A percentile compares a stretch with the other conserved stretches of the same genome.
Evolutionary conservation across 352 stramenopile genomes (phyloP).

Genomic region (Thraustotheca clavata): DNA sequence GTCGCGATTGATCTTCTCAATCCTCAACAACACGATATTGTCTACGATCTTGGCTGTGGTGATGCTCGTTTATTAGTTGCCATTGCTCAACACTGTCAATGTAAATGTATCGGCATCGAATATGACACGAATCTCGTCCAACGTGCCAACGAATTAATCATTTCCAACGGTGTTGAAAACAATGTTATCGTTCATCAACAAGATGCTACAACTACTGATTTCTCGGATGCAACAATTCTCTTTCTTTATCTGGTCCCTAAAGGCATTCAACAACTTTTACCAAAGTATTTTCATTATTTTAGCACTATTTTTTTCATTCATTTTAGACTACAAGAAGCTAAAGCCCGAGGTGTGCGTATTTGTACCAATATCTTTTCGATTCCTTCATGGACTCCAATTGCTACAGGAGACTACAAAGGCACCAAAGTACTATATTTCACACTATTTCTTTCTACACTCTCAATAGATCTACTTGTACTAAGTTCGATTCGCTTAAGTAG

Average conservation of each 20-base stretch:
- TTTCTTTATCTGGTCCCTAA: conserved; percentile 79
- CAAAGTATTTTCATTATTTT: conserved; percentile 35
- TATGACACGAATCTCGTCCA: conserved; percentile 55
- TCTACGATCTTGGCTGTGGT: conserved; percentile 74
- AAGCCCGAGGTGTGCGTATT: conserved; percentile 46
- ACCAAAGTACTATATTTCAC: conserved; percentile 46
- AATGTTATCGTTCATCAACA: conserved; percentile 51
- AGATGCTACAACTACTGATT: conserved; percentile 50
- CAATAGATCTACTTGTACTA: conserved; percentile 20
- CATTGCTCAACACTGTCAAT: conserved; percentile 25
- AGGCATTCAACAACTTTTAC: conserved; percentile 61
- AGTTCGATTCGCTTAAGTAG: too few species aligned
- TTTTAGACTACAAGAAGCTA: conserved; percentile 60
- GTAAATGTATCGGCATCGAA: conserved; percentile 64
- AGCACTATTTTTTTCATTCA: background rate
- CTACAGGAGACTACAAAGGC: conserved; percentile 68
- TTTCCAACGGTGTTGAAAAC: conserved; percentile 18
- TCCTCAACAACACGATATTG: conserved; percentile 40
- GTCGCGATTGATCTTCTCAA: conserved; percentile 55
- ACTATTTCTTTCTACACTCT: background rate
- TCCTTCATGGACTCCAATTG: conserved; percentile 49
- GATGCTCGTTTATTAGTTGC: conserved; percentile 65
- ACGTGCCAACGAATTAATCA: conserved; percentile 35
- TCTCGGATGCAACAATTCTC: conserved; percentile 49
- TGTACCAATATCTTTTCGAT: conserved; percentile 80